Evolutionary conservation across 1,139 yeast genomes (phyloP).

Genomic region (Scheffersomyces segobiensis): DNA sequence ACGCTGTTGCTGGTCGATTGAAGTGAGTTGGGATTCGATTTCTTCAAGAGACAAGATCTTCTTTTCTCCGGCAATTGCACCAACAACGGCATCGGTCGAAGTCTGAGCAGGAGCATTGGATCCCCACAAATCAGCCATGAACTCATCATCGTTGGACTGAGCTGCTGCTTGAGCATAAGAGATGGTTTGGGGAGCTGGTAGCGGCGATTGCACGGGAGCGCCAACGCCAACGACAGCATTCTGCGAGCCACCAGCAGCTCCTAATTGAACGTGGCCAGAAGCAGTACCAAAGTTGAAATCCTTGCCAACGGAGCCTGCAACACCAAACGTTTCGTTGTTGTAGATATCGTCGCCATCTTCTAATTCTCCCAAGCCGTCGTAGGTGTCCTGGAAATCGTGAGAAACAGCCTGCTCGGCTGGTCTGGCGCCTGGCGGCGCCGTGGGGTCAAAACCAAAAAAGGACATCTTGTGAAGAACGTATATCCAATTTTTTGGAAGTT

Average conservation of each 20-base stretch:
- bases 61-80: slow-evolving; percentile 23
- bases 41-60: slow-evolving; percentile 70
- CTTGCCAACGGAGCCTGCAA: slow-evolving; percentile 54
- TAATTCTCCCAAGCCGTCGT: slow-evolving; percentile 74
- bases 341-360: slow-evolving; percentile 78
- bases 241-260: slow-evolving; percentile 14
- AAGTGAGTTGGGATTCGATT: slow-evolving; percentile 70
- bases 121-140: slow-evolving; percentile 54
- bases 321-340: slow-evolving; percentile 89
- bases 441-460: slow-evolving; percentile 57
- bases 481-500: not conserved
- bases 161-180: slow-evolving; percentile 59
- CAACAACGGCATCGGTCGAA: not conserved
- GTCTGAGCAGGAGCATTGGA: slow-evolving; percentile 30
- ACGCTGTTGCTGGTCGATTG: slow-evolving; percentile 39
- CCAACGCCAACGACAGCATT: slow-evolving; percentile 12
- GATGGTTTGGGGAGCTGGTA: slow-evolving; percentile 24
- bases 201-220: slow-evolving; percentile 14
- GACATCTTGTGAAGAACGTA: slow-evolving; percentile 37
- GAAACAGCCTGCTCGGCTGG: slow-evolving; percentile 8
- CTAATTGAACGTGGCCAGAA: slow-evolving; percentile 23
- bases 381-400: slow-evolving; percentile 80
- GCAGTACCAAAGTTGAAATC: slow-evolving; percentile 73
- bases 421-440: slow-evolving; percentile 34
- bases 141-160: slow-evolving; percentile 45